Evolutionary conservation across 306 rosid species (phyloP), one percentile per base, ranked within the genome.

Genomic region (Astragalus membranaceus): DNA sequence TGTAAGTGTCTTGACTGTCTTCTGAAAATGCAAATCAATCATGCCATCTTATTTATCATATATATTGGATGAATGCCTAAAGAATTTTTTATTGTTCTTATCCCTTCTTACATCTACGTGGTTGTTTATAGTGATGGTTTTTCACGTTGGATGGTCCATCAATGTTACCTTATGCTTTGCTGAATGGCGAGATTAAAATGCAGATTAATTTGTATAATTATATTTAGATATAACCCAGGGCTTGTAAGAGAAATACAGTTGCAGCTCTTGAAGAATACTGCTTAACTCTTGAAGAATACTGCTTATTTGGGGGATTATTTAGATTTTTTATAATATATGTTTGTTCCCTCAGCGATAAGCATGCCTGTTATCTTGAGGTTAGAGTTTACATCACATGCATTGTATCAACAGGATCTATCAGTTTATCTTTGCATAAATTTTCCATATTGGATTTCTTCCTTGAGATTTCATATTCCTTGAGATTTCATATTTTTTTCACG

Each of bases 1-100:
- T 48, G 99, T 94, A 82, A 88, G 97, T 85, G 53, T 16, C 43
- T 67, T 94, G 80, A 88, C 96, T 85, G 53, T 16, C 43, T 67
- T 54, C 35, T 50, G 12, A 48, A 55, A 63, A 60, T 39, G 14
- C 42, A 26, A 46, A 42, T 14, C 62, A 32, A 64, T 64, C 35
- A 43, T n/a, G 53, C 47, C 66, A 6, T 16, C 32, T 64, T 73
- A 32, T 67, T 54, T 15, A 54, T 42, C 7, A 7, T 64, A 30
- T 61, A 67, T 47, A 43, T 62, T 63, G 13, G 57, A 48, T 63
- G 77, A 41, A 20, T 46, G 51, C 67, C 53, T 41, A 12, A 26
- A 62, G n/a, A 41, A 46, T n/a, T 10, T 35, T 33, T 36, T 14
- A 14, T 14, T 48, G 58, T 46, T 56, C 41, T 20, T n/a, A 53